Evolutionary conservation across 2,329 filamentous ascomycete genomes (phyloP), one percentile per base, ranked within the genome.

Genomic region (Alternaria brassicicola): DNA sequence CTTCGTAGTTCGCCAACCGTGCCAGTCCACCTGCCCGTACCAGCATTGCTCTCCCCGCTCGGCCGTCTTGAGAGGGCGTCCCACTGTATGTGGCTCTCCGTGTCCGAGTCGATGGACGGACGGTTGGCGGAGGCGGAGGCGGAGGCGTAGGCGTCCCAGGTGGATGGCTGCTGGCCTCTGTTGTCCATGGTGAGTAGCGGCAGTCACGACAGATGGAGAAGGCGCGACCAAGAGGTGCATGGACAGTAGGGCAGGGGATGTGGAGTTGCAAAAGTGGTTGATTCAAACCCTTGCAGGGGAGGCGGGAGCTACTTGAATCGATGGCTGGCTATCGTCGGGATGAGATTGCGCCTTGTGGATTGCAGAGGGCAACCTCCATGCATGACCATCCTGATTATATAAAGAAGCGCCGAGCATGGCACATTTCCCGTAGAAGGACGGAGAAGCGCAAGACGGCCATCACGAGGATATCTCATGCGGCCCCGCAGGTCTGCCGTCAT

Each of bases 141-240:
- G 56, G 77, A 77, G 51, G 82, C 80, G 66, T 82, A 82, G 51
- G 78, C 77, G 56, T 76, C 72, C 81, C 81, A 83, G 30, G 73
- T 78, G 28, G 79, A 69, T n/a, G 81, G 80, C 66, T 76, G 76
- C 63, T 77, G 77, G 52, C 73, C 73, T 59, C 66, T 68, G 59
- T 75, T 74, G 56, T 77, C 75, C 77, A 78, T 78, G 56, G 58
- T 51, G 51, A 63, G 54, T 39, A 52, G n/a, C 31, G 43, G 46
- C 48, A 51, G 23, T 45, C 51, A 54, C 25, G 48, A 50, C 35
- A 36, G 43, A 23, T 28, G 15, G 28, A 25, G 30, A 47, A 39
- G 36, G 38, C 45, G 21, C 48, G 59, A 46, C 43, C 55, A 47
- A 48, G 59, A 63, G 52, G 52, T 23, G 30, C 28, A 31, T n/a